A percentile compares a stretch with the other conserved stretches of the same genome.
These are phyloP conservation scores for Dalbergia cultrata DNA, from an alignment of 306 rosid species.

Conservation along the genomic window DNA sequence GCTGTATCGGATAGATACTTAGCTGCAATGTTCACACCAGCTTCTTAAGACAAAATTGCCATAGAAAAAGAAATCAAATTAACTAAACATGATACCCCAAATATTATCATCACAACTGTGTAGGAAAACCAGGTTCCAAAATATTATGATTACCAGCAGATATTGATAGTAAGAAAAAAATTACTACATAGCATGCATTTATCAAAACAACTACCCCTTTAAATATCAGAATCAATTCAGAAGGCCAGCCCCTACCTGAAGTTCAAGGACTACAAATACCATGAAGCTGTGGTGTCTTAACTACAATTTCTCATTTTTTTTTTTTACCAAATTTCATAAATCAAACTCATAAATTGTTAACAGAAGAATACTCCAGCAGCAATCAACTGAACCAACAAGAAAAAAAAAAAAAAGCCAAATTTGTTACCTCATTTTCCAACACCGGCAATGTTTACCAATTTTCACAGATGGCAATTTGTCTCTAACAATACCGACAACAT, in stretches of 20 bases:
- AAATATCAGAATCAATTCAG: background rate
- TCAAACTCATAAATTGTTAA: conserved; percentile 23
- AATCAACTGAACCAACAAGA: conserved; percentile 14
- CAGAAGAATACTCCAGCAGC: conserved; percentile 39
- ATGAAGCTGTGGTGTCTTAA: conserved; percentile 5
- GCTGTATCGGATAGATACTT: background rate
- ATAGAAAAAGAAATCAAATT: background rate
- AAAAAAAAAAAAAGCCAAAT: background rate
- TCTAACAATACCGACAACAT: background rate
- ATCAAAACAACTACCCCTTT: conserved; percentile 28
- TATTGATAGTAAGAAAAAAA: background rate
- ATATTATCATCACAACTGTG: background rate
- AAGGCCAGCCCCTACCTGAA: conserved; percentile 28
- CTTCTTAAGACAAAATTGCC: conserved; percentile 21
- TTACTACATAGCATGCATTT: background rate
- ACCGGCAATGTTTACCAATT: conserved; percentile 8
- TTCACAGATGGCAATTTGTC: background rate
- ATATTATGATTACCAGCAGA: background rate
- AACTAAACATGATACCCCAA: conserved; percentile 9
- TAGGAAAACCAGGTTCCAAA: background rate
- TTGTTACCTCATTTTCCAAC: conserved; percentile 9
- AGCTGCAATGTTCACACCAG: background rate
- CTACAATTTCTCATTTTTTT: conserved; percentile 43
- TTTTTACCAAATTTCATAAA: conserved; percentile 26
- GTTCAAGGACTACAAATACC: conserved; percentile 31